A percentile compares a stretch with the other conserved stretches of the same genome.
Conservation (phyloP, 768 basidiomycete genomes). For the Mycena epipterygia region DNA sequence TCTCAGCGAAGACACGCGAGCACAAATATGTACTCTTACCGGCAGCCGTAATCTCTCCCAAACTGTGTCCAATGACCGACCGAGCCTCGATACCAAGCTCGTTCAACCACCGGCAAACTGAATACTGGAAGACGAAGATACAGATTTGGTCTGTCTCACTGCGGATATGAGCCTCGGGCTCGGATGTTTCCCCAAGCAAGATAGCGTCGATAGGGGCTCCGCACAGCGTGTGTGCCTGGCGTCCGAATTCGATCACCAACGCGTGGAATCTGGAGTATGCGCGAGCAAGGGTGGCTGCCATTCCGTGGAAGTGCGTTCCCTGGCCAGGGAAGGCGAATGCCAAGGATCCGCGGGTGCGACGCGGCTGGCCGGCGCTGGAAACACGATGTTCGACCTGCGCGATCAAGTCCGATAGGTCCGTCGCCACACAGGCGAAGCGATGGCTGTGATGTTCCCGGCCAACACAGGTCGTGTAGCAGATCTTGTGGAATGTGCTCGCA, state of each 20-base stretch:
- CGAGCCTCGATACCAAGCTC: slow-evolving; percentile 19
- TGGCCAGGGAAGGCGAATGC: slow-evolving; percentile 32
- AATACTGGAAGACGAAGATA: slow-evolving; percentile 34
- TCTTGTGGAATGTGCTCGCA: background rate
- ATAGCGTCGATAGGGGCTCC: slow-evolving; percentile 15
- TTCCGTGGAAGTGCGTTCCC: slow-evolving; percentile 28
- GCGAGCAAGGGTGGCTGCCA: slow-evolving; percentile 22
- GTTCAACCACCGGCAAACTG: slow-evolving; percentile 28
- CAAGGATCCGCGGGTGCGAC: background rate
- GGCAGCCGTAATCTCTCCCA: slow-evolving; percentile 37
- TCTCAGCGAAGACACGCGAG: background rate
- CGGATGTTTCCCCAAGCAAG: background rate
- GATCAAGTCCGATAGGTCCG: slow-evolving; percentile 17
- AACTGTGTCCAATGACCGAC: slow-evolving; percentile 32
- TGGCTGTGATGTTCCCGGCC: slow-evolving; percentile 31
- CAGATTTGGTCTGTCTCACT: slow-evolving; percentile 31
- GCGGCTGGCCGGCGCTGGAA: no score
- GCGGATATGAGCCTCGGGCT: background rate
- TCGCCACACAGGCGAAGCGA: slow-evolving; percentile 30
- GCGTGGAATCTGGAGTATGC: slow-evolving; percentile 1
- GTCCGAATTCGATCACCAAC: slow-evolving; percentile 10
- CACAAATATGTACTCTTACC: background rate
- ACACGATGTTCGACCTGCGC: slow-evolving; percentile 6
- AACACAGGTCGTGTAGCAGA: slow-evolving; percentile 33
- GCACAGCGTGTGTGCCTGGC: slow-evolving; percentile 4